Base-by-base conservation (phyloP, 116 monocot species). In the Cymodocea nodosa region DNA sequence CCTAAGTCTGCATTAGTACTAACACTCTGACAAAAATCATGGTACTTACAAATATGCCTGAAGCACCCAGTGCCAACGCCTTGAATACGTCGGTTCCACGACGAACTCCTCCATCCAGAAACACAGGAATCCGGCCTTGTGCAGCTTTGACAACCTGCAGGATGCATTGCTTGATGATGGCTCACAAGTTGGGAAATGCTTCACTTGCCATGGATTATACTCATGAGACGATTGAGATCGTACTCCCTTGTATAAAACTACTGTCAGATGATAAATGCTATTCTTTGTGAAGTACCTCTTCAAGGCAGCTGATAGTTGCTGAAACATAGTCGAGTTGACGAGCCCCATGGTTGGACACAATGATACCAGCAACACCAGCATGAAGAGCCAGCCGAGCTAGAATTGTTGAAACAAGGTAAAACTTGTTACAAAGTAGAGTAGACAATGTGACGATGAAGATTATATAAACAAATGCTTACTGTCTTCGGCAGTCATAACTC, bases 31-130 rank as follows among this genome's bases (percentile, higher is more conserved):
- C 37, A 24, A 10, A 19, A 39, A 37, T 62, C 9, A 30, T 48
- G 67, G 22, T 69, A 79, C 94, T 90, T 90, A 90, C 94, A 79
- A 94, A 94, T 50, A 94, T 70, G 44, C 94, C 94, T 63, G 94
- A 82, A 55, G 90, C 90, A 64, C 94, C 94, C 50, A 95, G 69
- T 58, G 94, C 94, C 64, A 95, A 66, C 36, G 94, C 94, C 77
- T 95, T 95, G 87, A 95, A 95, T 23, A 95, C 94, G 70, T 95
- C 90, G 4, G 90, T 95, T 65, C 94, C 94, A 50, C 94, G 86
- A 52, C 90, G 94, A 73, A 95, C 87, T 10, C 94, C 94, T 51
- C 94, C 90, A 61, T 95, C 94, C 15, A 95, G 69, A 69, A 87
- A 85, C 54, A 95, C 90, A 14, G 94, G 94, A 59, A 95, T 62